Evolutionary conservation across 345 rosid genomes (phyloP), one percentile per base, ranked within the genome.

Genomic region (Linum trigynum): DNA sequence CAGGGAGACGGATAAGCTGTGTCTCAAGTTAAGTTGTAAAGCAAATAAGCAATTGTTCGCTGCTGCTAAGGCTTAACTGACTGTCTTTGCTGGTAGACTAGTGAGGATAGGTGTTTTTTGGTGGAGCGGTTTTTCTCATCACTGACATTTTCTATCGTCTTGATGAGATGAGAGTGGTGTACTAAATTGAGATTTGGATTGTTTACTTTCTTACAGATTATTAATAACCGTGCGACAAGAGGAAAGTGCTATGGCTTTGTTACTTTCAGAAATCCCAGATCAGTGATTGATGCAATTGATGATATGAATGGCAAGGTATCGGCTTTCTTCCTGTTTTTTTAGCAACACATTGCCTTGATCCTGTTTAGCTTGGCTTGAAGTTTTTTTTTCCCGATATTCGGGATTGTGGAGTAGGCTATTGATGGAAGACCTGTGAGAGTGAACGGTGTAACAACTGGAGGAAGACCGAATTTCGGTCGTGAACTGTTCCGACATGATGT

Each of bases 281-380:
- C 94, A 0, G 97, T 88, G 5, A 66, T 68, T 77, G 94, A 85
- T 74, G 98, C 98, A 63, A 90, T 92, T 57, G 78, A 65, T 65
- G 87, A 85, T 72, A 90, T 88, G 98, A 75, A 92, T 74, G 98
- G 94, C 67, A 80, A 86, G 91, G 98, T 92, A 87, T 41, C 4
- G 67, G 71, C 5, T 8, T 71, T 73, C 51, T 37, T 74, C 69
- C 17, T 65, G 56, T 62, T n/a, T 50, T 60, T 60, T 1, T 8
- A 7, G 36, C 9, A 23, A 23, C 32, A 23, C 55, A 39, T 58
- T 48, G 48, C 1, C 3, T 6, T 63, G 57, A 40, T 4, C 14
- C 67, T 72, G 3, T 6, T 3, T 9, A 41, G 1, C 23, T 45
- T 36, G 42, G 9, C 45, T 77, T 76, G 41, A 38, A 64, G 4